These are phyloP conservation scores for Nigrospora osmanthi DNA, from an alignment of 2,329 filamentous ascomycete species.

Conservation along the genomic window DNA sequence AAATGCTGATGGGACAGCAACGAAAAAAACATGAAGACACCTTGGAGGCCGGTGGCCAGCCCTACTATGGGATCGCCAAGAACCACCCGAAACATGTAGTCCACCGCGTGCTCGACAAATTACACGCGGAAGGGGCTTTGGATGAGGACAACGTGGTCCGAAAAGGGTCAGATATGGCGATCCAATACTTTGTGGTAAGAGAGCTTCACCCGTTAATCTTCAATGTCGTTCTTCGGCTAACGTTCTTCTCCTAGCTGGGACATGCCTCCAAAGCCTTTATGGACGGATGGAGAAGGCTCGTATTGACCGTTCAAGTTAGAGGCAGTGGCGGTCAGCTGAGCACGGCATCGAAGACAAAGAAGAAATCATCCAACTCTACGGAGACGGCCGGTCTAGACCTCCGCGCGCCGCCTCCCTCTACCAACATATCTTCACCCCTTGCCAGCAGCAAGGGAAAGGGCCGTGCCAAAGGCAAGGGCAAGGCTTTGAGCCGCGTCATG, in stretches of 20 bases:
- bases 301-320: conserved; percentile 29
- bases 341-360: conserved; percentile 20
- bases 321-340: conserved; percentile 22
- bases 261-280: conserved; percentile 34
- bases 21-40: conserved; percentile 43
- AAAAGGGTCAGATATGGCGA: conserved; percentile 54
- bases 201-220: not conserved
- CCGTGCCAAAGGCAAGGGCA: conserved; percentile 22
- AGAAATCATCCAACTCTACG: conserved; percentile 26
- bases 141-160: conserved; percentile 62
- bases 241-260: conserved; percentile 25
- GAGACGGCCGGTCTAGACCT: conserved; percentile 17
- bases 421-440: conserved; percentile 45
- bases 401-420: conserved; percentile 25
- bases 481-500: conserved; percentile 15
- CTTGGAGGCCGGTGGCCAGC: conserved; percentile 37
- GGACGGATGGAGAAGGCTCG: conserved; percentile 33
- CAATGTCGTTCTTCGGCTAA: conserved; percentile 17
- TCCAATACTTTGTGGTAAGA: conserved; percentile 63
- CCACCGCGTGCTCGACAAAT: conserved; percentile 73
- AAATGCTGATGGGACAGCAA: conserved; percentile 65
- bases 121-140: conserved; percentile 68
- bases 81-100: conserved; percentile 67
- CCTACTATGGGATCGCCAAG: conserved; percentile 61
- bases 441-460: conserved; percentile 18